phyloP scores from a whole-genome alignment of 1,139 yeast species.

The Geotrichum cucujoidarum region DNA sequence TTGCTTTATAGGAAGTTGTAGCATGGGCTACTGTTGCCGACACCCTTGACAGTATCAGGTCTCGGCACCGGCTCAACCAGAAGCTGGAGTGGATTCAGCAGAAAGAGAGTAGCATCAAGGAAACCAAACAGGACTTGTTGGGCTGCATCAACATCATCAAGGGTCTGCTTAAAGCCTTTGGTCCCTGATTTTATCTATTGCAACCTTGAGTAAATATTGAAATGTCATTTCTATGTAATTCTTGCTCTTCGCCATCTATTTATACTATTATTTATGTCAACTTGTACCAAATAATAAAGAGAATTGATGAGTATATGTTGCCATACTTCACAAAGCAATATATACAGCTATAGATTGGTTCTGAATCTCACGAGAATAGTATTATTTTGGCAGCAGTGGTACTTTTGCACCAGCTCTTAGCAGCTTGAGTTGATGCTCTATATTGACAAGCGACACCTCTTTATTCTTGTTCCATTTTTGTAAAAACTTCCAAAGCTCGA shows the following conservation, averaged over 20 bases:
- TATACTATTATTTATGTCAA: no score
- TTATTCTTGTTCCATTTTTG: constrained; percentile 11
- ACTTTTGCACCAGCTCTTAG: neutral
- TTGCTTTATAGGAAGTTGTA: constrained; percentile 12
- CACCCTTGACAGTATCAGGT: constrained; percentile 16
- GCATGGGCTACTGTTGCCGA: constrained; percentile 21
- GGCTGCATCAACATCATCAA: constrained; percentile 17
- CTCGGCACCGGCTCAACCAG: constrained; percentile 15
- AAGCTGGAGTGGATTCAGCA: constrained; percentile 19
- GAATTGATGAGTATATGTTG: no score
- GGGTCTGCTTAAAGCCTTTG: constrained; percentile 17
- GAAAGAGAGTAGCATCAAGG: constrained; percentile 11
- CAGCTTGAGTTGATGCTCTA: neutral
- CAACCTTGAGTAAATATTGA: no score
- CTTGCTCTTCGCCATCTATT: no score
- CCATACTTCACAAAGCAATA: no score
- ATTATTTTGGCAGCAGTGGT: no score
- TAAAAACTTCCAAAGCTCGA: constrained; percentile 16
- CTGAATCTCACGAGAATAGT: no score
- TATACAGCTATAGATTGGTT: no score
- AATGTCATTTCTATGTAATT: no score
- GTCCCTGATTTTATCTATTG: no score
- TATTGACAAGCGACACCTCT: neutral
- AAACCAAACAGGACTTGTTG: constrained; percentile 14
- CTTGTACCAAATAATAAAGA: no score